A percentile compares a stretch with the other conserved stretches of the same genome.
phyloP scores from a whole-genome alignment of 805 yeast genomes.

The Pichia gijzeniarum region DNA sequence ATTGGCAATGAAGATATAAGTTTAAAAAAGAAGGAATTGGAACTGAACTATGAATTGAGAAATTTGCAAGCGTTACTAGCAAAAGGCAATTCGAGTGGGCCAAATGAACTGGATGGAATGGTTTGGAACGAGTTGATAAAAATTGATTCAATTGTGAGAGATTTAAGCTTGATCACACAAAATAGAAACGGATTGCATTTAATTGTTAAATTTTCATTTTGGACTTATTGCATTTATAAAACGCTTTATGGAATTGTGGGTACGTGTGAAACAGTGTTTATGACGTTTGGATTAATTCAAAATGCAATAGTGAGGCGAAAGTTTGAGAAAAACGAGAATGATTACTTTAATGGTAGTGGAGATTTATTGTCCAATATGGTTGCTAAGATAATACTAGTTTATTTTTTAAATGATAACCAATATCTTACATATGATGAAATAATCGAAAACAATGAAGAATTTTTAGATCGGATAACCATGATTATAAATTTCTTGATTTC shows the following conservation, averaged over 20 bases:
- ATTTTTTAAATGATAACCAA: not conserved
- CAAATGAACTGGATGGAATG: not conserved
- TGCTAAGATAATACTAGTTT: constrained; percentile 31
- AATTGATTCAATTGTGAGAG: constrained; percentile 21
- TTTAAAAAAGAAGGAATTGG: constrained; percentile 20
- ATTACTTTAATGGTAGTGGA: constrained; percentile 10
- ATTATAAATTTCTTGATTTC: constrained; percentile 48
- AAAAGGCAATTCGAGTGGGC: not conserved
- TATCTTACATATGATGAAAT: constrained; percentile 19
- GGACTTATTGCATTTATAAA: constrained; percentile 45
- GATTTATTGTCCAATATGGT: constrained; percentile 41
- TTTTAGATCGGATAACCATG: constrained; percentile 27
- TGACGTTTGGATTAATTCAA: not conserved
- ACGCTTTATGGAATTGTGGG: constrained; percentile 21
- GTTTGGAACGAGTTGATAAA: not conserved
- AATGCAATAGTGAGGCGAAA: not conserved
- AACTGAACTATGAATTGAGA: constrained; percentile 24
- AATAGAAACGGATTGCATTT: constrained; percentile 17
- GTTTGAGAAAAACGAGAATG: not conserved
- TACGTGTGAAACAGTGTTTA: not conserved
- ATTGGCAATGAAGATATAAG: not conserved
- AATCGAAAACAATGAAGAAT: constrained; percentile 31
- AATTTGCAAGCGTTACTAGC: constrained; percentile 26
- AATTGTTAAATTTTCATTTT: constrained; percentile 23
- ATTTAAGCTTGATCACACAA: constrained; percentile 33